Percentiles rank a stretch among this genome's conserved stretches.
Evolutionary conservation across 2,329 filamentous ascomycete genomes (phyloP).

Genomic region (Macroventuria anomochaeta): DNA sequence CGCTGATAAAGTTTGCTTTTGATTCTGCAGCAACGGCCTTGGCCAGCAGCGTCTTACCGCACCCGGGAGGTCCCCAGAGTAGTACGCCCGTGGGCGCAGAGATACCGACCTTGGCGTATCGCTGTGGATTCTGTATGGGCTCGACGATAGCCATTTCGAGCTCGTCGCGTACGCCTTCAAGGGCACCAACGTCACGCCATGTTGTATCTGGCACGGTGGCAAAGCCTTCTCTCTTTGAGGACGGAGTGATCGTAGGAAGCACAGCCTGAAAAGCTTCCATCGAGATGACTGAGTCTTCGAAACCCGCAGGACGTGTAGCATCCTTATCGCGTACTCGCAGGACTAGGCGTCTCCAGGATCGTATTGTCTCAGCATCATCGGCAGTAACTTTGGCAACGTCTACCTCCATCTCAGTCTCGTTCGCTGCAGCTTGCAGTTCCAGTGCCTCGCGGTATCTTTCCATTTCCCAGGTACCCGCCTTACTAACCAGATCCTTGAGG

Average conservation of each 20-base stretch:
- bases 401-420: constrained; percentile 58
- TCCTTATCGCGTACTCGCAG: constrained; percentile 58
- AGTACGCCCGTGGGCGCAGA: constrained; percentile 84
- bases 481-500: constrained; percentile 73
- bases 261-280: constrained; percentile 76
- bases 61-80: constrained; percentile 95
- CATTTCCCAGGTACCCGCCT: constrained; percentile 70
- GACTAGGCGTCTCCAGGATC: constrained; percentile 55
- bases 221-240: constrained; percentile 90
- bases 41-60: constrained; percentile 93
- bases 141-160: constrained; percentile 86
- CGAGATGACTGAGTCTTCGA: constrained; percentile 62
- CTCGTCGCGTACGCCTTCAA: constrained; percentile 78
- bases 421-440: constrained; percentile 46
- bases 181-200: constrained; percentile 89
- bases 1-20: constrained; percentile 96
- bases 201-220: constrained; percentile 92
- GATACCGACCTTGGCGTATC: constrained; percentile 79
- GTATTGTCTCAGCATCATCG: constrained; percentile 29
- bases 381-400: constrained; percentile 46
- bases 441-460: constrained; percentile 64
- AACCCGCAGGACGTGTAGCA: constrained; percentile 59
- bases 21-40: constrained; percentile 96
- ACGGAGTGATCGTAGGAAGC: constrained; percentile 76
- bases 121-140: constrained; percentile 81